A percentile compares a stretch with the other conserved stretches of the same genome.
phyloP scores from a whole-genome alignment of 441 rosid genomes.

The Biscutella laevigata region DNA sequence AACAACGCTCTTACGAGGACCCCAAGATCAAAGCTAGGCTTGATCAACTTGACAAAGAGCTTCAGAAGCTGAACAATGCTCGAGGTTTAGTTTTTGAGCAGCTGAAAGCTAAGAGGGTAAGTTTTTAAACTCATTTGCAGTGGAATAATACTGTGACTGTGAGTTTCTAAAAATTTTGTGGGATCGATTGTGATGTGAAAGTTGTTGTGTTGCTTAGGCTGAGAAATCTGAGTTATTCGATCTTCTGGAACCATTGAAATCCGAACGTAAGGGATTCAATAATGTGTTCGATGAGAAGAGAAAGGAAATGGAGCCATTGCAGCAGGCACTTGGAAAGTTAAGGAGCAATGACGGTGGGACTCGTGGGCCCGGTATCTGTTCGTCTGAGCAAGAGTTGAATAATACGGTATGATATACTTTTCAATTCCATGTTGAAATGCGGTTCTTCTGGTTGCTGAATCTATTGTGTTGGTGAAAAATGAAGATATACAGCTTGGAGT shows the following conservation, averaged over 20 bases:
- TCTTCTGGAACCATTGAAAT: constrained; percentile 46
- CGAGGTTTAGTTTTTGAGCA: constrained; percentile 38
- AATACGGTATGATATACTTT: constrained; percentile 62
- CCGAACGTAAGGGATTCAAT: constrained; percentile 52
- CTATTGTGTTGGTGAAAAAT: constrained; percentile 17
- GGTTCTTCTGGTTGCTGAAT: too few relatives aligned
- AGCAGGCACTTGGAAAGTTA: constrained; percentile 86
- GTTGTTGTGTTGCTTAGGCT: constrained; percentile 27
- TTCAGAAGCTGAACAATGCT: constrained; percentile 37
- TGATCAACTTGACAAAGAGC: constrained; percentile 61
- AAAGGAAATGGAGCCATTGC: constrained; percentile 79
- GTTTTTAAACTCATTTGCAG: neutral
- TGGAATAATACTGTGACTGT: too few relatives aligned
- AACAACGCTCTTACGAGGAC: constrained; percentile 43
- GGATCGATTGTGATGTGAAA: neutral
- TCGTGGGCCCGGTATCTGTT: constrained; percentile 43
- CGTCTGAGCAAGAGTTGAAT: constrained; percentile 88
- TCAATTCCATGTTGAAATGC: too few relatives aligned
- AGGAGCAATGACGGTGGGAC: constrained; percentile 44
- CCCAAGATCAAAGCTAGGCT: constrained; percentile 60
- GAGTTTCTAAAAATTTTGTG: neutral
- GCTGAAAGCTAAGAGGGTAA: constrained; percentile 60
- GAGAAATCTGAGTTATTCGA: constrained; percentile 44
- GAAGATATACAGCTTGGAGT: constrained; percentile 74
- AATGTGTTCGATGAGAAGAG: constrained; percentile 52